Base-by-base conservation (phyloP, 1,284 basidiomycete genomes). In the Schizopora paradoxa region DNA sequence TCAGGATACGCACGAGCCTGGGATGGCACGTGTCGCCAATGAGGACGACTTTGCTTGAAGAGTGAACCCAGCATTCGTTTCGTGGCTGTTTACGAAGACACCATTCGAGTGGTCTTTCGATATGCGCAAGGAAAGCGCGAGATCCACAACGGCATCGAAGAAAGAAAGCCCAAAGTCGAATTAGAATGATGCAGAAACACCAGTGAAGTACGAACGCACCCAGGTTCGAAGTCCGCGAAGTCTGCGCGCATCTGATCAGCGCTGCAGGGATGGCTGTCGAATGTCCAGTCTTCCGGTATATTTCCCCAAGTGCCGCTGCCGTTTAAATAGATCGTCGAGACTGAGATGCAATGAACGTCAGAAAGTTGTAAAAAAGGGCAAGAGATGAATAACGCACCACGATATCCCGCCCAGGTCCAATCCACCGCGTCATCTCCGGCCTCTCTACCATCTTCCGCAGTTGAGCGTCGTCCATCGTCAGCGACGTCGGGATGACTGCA, bases 1-100 rank as follows among this genome's bases (percentile, higher is more conserved):
- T 21, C 31, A 14, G 14, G 16, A 22, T 18, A 61, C 76, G 47
- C 49, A 79, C 76, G 8, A 82, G 67, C 79, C 83, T 84, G 0
- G 82, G 78, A 54, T 82, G 79, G 41, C 74, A 76, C 0, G 77
- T 66, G 52, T 79, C 77, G 1, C 77, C 77, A 1, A 79, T 61
- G 8, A 79, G 57, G n/a, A 62, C 70, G 1, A 79, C 61, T 27
- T 64, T 69, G 2, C 68, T 70, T 8, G 61, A 59, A 13, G 58
- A 56, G 56, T 79, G 74, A 6, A 77, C 51, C 77, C 77, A 79
- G 0, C 64, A 72, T 1, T 61, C 56, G 27, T 77, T 62, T 7
- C 69, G 68, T 38, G 62, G 56, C 23, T 72, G 69, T 50, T 77
- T 74, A 60, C 74, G 68, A 27, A 80, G 59, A 18, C 66, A 68